Base-by-base conservation (phyloP, 306 rosid species). In the Nissolia schottii region DNA sequence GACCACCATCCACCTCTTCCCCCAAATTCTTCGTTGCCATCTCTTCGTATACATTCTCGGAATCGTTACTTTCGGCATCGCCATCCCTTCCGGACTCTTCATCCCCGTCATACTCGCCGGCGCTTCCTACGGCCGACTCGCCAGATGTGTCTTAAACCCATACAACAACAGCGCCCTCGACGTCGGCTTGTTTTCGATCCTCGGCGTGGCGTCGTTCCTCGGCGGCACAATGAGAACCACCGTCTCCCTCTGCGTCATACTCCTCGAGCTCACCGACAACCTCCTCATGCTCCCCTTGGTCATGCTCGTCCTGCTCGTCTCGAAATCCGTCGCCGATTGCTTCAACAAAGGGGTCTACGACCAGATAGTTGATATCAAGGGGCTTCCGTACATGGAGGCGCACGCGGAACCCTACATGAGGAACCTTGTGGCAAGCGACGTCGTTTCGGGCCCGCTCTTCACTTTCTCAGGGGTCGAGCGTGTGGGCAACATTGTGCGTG, bases 171-270 rank as follows among this genome's bases (percentile, higher is more conserved):
- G n/a, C n/a, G n/a, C n/a, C 49, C 84, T 90, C 24, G 97, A 88
- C 68, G 78, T 67, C 23, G 89, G 93, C 16, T 73, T 88, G 46
- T 90, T 85, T 77, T 84, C 90, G 20, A 83, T 88, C 71, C 96
- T 90, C 48, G 96, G 96, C 67, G 96, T 92, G 3, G 96, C 93
- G 8, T 90, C 96, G 12, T 90, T 90, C 70, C 91, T 90, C 5
- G 96, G 96, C 24, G 97, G 97, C 60, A 92, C 97, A 40, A 92
- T 92, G 97, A 86, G 97, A 74, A 92, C 87, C 93, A 92, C 97
- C 3, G 96, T 92, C 45, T 92, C 96, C 57, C 35, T 92, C 0
- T 92, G 97, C 48, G 62, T 92, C 60, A 92, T 92, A 79, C 90
- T 92, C 58, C 97, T 92, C 48, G 97, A 92, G 75, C 93, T 92